phyloP scores from a whole-genome alignment of 2,329 filamentous ascomycete genomes.

The Lasiodiplodia sp. region DNA sequence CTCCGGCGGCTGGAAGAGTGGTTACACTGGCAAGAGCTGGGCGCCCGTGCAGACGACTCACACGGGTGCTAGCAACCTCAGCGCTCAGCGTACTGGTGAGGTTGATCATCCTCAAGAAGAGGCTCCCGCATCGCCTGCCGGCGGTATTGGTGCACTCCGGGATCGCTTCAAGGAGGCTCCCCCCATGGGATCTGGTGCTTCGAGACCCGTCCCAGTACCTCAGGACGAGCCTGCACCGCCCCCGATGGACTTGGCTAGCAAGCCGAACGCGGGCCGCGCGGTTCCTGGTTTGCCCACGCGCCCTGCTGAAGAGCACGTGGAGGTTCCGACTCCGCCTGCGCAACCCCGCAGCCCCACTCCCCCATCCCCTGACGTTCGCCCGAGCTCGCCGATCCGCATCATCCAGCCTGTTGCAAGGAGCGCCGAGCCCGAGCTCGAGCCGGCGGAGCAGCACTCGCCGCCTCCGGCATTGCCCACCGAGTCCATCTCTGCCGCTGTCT shows the following conservation, averaged over 20 bases:
- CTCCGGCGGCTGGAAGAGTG: constrained; percentile 80
- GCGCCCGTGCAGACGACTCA: constrained; percentile 78
- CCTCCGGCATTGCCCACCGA: constrained; percentile 69
- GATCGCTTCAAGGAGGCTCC: constrained; percentile 83
- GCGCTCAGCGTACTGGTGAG: constrained; percentile 70
- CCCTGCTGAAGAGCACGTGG: constrained; percentile 57
- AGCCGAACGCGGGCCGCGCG: constrained; percentile 70
- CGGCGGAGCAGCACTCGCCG: constrained; percentile 56
- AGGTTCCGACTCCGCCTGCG: constrained; percentile 50
- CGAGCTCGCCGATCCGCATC: constrained; percentile 80
- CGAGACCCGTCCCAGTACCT: constrained; percentile 48
- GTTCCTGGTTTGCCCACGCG: constrained; percentile 77
- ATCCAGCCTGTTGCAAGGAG: constrained; percentile 82
- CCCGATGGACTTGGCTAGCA: constrained; percentile 70
- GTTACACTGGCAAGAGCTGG: constrained; percentile 90
- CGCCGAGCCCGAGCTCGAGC: constrained; percentile 59
- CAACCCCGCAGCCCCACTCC: constrained; percentile 55
- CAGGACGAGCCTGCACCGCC: constrained; percentile 60
- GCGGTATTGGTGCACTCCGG: constrained; percentile 75
- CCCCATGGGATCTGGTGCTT: constrained; percentile 67
- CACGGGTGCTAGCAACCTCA: constrained; percentile 65
- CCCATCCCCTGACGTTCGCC: constrained; percentile 58
- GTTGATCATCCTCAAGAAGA: constrained; percentile 58
- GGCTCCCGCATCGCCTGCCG: constrained; percentile 63
- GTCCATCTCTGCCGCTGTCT: constrained; percentile 68